Conservation (phyloP, 768 basidiomycete species). For the Tulasnella sp. region DNA sequence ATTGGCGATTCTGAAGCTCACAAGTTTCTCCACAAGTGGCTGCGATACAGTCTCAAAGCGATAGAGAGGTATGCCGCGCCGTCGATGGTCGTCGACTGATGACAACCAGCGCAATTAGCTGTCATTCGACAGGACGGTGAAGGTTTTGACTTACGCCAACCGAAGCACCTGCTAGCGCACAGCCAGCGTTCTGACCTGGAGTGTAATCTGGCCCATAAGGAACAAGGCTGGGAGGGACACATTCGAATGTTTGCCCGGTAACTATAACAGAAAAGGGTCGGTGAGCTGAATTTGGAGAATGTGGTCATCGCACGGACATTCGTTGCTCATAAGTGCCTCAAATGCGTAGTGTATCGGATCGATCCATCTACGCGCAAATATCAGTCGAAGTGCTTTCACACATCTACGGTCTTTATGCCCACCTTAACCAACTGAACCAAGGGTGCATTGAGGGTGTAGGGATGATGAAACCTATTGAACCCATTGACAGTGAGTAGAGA, state of each 20-base stretch:
- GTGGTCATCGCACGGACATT: slow-evolving; percentile 53
- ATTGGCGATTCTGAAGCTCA: no score
- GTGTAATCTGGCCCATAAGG: slow-evolving; percentile 37
- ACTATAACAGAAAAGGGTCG: slow-evolving; percentile 46
- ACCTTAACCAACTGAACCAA: slow-evolving; percentile 70
- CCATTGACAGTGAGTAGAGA: background rate
- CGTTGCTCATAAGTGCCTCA: slow-evolving; percentile 73
- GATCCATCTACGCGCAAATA: slow-evolving; percentile 35
- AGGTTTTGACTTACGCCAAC: slow-evolving; percentile 44
- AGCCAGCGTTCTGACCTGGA: slow-evolving; percentile 16
- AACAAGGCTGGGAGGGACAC: slow-evolving; percentile 44
- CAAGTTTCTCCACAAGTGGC: background rate
- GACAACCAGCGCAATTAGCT: no score
- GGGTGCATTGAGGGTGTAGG: slow-evolving; percentile 60
- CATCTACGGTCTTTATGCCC: no score
- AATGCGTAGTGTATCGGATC: slow-evolving; percentile 73
- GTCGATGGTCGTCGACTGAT: background rate
- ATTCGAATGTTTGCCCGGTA: slow-evolving; percentile 32
- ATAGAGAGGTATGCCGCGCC: background rate
- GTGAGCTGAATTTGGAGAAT: slow-evolving; percentile 51
- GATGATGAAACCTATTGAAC: slow-evolving; percentile 50
- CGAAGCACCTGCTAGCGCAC: slow-evolving; percentile 18
- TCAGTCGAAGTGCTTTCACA: background rate
- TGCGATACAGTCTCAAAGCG: background rate
- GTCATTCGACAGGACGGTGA: no score